A percentile compares a stretch with the other conserved stretches of the same genome.
Conservation (phyloP, 495 filamentous ascomycete genomes). For the Recurvomyces mirabilis region DNA sequence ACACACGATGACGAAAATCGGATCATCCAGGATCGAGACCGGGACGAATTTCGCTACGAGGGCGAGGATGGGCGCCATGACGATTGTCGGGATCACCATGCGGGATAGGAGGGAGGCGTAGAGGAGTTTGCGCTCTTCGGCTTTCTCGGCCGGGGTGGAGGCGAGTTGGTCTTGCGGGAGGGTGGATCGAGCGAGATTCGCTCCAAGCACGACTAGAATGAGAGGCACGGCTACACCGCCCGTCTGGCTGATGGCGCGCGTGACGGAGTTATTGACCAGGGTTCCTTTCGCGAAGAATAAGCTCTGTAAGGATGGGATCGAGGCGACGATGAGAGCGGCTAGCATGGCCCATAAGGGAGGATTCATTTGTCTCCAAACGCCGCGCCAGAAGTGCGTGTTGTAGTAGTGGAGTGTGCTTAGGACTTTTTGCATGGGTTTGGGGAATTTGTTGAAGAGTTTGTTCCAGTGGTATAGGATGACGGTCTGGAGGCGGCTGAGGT, state of each 20-base stretch:
- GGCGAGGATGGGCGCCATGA: slow-evolving; percentile 89
- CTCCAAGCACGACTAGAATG: slow-evolving; percentile 92
- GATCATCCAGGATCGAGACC: slow-evolving; percentile 90
- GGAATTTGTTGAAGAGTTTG: slow-evolving; percentile 40
- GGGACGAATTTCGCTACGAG: slow-evolving; percentile 85
- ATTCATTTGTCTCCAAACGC: slow-evolving; percentile 91
- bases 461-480: slow-evolving; percentile 8
- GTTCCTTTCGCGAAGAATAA: slow-evolving; percentile 84
- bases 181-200: slow-evolving; percentile 61
- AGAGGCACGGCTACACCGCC: slow-evolving; percentile 88
- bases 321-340: slow-evolving; percentile 74
- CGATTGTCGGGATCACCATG: slow-evolving; percentile 82
- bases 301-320: slow-evolving; percentile 69
- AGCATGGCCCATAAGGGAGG: slow-evolving; percentile 97
- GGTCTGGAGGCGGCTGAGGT: slow-evolving; percentile 1
- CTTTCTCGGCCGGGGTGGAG: slow-evolving; percentile 38
- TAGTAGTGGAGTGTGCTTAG: slow-evolving; percentile 37
- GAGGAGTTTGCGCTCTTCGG: slow-evolving; percentile 62
- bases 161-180: slow-evolving; percentile 43
- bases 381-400: slow-evolving; percentile 44
- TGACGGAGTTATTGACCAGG: slow-evolving; percentile 87
- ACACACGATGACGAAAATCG: slow-evolving; percentile 94
- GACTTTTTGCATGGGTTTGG: slow-evolving; percentile 43
- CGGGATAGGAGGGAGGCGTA: slow-evolving; percentile 75
- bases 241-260: slow-evolving; percentile 70